phyloP scores from a whole-genome alignment of 2,329 filamentous ascomycete species.

The Venturia pyrina region DNA sequence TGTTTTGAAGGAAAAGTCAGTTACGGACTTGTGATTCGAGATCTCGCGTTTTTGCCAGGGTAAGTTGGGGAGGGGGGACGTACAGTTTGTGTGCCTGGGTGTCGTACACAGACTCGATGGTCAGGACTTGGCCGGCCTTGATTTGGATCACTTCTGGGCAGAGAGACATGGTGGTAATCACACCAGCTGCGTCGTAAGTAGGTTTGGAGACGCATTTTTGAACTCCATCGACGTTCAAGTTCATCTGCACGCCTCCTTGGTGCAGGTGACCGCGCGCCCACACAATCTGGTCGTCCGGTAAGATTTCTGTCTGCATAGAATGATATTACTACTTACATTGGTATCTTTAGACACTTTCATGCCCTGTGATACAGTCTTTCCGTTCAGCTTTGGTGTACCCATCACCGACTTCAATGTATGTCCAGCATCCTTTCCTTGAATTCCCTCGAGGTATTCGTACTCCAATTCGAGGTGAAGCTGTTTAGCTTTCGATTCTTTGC shows the following conservation, averaged over 20 bases:
- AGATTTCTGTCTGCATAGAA: not conserved
- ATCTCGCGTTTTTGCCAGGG: no score
- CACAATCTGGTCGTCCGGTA: not conserved
- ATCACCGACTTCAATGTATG: conserved; percentile 7
- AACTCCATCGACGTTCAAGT: conserved; percentile 1
- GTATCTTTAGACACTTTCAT: conserved; percentile 3
- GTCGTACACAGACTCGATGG: conserved; percentile 10
- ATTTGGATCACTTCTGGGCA: conserved; percentile 8
- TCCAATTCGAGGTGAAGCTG: conserved; percentile 9
- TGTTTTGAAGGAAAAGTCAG: not conserved
- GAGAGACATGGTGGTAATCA: conserved; percentile 11
- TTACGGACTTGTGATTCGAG: no score
- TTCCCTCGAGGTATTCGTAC: conserved; percentile 10
- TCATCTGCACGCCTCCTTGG: conserved; percentile 10
- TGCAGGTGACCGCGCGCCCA: conserved; percentile 12
- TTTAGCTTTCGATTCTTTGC: not conserved
- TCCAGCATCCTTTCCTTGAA: not conserved
- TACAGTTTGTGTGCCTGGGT: conserved; percentile 10
- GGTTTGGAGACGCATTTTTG: conserved; percentile 5
- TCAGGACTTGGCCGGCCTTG: conserved; percentile 6
- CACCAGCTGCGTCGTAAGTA: conserved; percentile 5
- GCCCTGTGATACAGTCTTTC: not conserved
- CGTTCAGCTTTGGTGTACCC: conserved; percentile 1
- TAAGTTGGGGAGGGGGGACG: not conserved
- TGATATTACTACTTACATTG: not conserved